These are phyloP conservation scores for Plectosphaerella sp. DNA, from an alignment of 2,329 filamentous ascomycete genomes.

Conservation along the genomic window DNA sequence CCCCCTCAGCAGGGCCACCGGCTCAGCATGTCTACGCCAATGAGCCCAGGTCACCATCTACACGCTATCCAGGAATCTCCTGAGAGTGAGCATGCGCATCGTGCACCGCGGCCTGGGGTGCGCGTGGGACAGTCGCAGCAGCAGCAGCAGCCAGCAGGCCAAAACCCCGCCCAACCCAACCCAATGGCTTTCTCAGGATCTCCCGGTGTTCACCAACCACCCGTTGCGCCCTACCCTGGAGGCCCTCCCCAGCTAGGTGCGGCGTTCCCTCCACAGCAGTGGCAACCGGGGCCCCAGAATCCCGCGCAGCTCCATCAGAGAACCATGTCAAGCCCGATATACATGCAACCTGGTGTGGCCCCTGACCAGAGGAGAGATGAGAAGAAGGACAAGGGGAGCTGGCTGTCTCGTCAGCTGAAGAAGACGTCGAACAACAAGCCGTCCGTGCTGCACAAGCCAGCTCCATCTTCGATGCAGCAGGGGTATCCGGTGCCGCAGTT, in stretches of 20 bases:
- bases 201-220: not conserved
- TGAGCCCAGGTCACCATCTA: constrained; percentile 8
- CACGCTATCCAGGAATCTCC: constrained; percentile 12
- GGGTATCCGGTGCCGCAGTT: not conserved
- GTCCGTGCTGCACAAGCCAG: constrained; percentile 6
- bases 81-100: not conserved
- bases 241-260: not conserved
- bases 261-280: not conserved
- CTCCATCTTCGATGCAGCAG: not conserved
- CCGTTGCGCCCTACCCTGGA: not conserved
- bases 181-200: not conserved
- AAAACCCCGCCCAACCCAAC: not conserved
- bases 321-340: not conserved
- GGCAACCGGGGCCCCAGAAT: not conserved
- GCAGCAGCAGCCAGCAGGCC: not conserved
- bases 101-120: not conserved
- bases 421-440: constrained; percentile 5
- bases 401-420: constrained; percentile 10
- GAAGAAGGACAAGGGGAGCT: constrained; percentile 10
- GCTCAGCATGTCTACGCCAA: constrained; percentile 2
- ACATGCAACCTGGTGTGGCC: not conserved
- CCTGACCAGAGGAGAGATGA: not conserved
- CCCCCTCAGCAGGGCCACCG: not conserved
- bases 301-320: not conserved
- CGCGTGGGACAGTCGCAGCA: not conserved